Evolutionary conservation across 257 asterid species (phyloP).

Genomic region (Linderniella brevidens): DNA sequence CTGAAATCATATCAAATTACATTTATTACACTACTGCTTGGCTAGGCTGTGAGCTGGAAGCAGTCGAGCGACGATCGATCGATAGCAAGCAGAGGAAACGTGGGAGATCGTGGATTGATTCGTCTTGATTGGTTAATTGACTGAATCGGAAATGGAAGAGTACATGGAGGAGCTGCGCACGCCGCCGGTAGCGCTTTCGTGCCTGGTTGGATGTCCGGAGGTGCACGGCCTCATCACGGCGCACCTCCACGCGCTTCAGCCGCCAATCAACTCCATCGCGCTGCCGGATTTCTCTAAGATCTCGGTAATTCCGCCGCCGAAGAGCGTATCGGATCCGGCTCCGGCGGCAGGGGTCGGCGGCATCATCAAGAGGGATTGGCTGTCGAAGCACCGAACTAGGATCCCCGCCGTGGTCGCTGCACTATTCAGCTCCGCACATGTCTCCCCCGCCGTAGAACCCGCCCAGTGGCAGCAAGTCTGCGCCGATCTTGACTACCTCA

Average conservation of each 20-base stretch:
- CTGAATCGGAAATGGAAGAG: conserved; percentile 45
- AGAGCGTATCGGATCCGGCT: conserved; percentile 23
- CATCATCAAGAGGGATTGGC: conserved; percentile 68
- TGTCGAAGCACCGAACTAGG: conserved; percentile 81
- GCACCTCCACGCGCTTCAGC: conserved; percentile 74
- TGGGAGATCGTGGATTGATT: no score
- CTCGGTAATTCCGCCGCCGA: conserved; percentile 39
- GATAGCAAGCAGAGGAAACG: no score
- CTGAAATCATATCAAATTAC: no score
- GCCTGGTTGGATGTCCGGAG: conserved; percentile 69
- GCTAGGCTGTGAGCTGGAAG: no score
- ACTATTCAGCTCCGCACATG: conserved; percentile 44
- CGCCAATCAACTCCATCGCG: conserved; percentile 80
- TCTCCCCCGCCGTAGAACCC: conserved; percentile 55
- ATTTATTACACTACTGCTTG: no score
- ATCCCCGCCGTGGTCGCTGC: conserved; percentile 85
- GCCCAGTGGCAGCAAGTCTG: conserved; percentile 97
- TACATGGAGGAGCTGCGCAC: conserved; percentile 84
- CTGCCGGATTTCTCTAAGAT: conserved; percentile 92
- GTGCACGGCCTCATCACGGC: conserved; percentile 62
- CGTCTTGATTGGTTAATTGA: no score
- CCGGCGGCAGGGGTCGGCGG: conserved; percentile 30
- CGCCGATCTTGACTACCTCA: conserved; percentile 76
- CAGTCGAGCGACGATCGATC: no score
- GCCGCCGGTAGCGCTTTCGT: conserved; percentile 71